These are phyloP conservation scores for Rhizophora apiculata DNA, from an alignment of 345 rosid species.

Conservation along the genomic window DNA sequence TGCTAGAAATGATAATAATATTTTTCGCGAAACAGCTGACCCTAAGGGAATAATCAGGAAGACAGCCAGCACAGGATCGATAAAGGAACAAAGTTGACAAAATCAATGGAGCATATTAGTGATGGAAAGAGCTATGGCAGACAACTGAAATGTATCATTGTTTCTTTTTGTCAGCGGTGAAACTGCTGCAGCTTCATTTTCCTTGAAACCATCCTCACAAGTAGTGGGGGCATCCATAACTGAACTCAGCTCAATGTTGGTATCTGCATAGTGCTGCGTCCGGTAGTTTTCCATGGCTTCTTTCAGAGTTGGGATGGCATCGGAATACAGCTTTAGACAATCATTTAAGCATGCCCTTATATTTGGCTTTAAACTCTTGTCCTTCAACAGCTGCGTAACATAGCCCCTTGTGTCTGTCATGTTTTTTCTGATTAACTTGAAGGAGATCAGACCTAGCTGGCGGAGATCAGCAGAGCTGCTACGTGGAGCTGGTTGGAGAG, in stretches of 20 bases:
- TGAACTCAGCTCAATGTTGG: constrained; percentile 41
- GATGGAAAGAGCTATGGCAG: constrained; percentile 55
- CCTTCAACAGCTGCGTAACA: constrained; percentile 31
- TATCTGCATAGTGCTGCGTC: constrained; percentile 35
- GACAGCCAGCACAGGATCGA: too few relatives aligned
- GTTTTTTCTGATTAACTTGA: constrained; percentile 35
- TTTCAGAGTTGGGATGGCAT: constrained; percentile 30
- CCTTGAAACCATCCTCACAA: constrained; percentile 62
- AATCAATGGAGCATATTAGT: constrained; percentile 31
- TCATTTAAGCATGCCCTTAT: constrained; percentile 35
- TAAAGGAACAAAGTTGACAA: neutral
- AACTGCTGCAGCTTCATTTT: constrained; percentile 18
- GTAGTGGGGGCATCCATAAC: constrained; percentile 49
- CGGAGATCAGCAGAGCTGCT: constrained; percentile 33
- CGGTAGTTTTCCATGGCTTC: constrained; percentile 40
- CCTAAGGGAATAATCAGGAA: too few relatives aligned
- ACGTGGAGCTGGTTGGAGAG: constrained; percentile 36
- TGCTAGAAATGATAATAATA: too few relatives aligned
- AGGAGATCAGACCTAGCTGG: constrained; percentile 46
- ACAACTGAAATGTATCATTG: constrained; percentile 35
- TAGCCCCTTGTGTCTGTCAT: constrained; percentile 34
- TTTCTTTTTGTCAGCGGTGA: constrained; percentile 48
- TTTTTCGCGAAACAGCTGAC: too few relatives aligned
- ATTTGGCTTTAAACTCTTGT: constrained; percentile 31
- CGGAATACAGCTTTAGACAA: constrained; percentile 53